These are phyloP conservation scores for Evernia prunastri DNA, from an alignment of 495 filamentous ascomycete species.

Conservation along the genomic window DNA sequence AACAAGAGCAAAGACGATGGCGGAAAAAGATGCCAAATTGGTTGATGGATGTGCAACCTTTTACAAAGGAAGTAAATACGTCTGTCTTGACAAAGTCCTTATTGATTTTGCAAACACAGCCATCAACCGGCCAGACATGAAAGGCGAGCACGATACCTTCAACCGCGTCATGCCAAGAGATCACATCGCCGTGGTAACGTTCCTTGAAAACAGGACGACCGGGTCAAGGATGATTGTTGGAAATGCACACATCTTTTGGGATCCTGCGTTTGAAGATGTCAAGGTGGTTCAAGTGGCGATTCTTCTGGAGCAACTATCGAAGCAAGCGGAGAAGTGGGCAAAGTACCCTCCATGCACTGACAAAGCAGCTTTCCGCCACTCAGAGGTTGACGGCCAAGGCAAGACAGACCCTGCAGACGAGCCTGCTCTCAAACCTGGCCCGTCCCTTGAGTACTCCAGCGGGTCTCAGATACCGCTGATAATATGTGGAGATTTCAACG, in stretches of 20 bases:
- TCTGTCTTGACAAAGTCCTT: conserved; percentile 84
- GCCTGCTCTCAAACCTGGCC: conserved; percentile 47
- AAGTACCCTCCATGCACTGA: conserved; percentile 69
- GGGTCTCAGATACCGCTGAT: conserved; percentile 84
- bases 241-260: conserved; percentile 93
- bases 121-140: conserved; percentile 90
- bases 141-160: conserved; percentile 90
- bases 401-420: conserved; percentile 46
- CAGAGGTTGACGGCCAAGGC: conserved; percentile 46
- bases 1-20: conserved; percentile 81
- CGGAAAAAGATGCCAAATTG: conserved; percentile 71
- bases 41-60: conserved; percentile 97
- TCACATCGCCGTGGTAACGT: conserved; percentile 83
- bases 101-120: conserved; percentile 88
- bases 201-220: conserved; percentile 84
- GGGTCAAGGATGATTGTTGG: conserved; percentile 84
- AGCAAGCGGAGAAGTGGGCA: conserved; percentile 74
- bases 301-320: conserved; percentile 81
- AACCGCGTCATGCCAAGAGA: conserved; percentile 97
- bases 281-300: conserved; percentile 93
- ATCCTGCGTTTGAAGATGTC: conserved; percentile 81
- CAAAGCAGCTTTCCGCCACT: conserved; percentile 65
- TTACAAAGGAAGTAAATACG: conserved; percentile 87
- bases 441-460: conserved; percentile 70
- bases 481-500: conserved; percentile 95